Conservation (phyloP, 1,139 yeast genomes). For the Oligophagozyma castellii region DNA sequence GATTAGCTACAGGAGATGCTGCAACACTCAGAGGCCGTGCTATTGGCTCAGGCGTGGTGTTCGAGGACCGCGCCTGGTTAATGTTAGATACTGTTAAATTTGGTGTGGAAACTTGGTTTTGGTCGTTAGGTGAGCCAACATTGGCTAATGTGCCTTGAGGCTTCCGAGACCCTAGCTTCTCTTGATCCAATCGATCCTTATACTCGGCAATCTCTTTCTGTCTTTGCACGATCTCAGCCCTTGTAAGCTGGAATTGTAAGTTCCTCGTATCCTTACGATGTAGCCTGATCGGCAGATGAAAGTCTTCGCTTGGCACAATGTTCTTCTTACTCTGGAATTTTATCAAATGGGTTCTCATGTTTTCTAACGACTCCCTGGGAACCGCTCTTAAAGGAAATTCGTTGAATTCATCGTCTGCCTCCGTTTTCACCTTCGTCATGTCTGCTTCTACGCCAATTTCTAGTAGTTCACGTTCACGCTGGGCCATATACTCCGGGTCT, state of each 20-base stretch:
- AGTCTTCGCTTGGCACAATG: constrained; percentile 58
- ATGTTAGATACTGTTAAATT: constrained; percentile 3
- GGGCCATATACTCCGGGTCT: constrained; percentile 21
- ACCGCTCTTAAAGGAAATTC: constrained; percentile 50
- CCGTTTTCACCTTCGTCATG: constrained; percentile 2
- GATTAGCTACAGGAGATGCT: constrained; percentile 3
- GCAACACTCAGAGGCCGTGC: too few relatives aligned
- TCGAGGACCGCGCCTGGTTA: background rate
- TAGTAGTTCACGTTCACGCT: constrained; percentile 14
- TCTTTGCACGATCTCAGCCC: constrained; percentile 42
- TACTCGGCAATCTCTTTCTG: constrained; percentile 29
- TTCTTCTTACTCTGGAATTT: constrained; percentile 63
- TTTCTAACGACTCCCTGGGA: constrained; percentile 55
- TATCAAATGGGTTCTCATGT: constrained; percentile 66
- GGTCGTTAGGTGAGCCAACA: background rate
- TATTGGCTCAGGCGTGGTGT: background rate
- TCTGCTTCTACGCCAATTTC: constrained; percentile 13
- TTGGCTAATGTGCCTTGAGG: constrained; percentile 1
- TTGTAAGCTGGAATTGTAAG: constrained; percentile 70
- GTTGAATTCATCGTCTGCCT: constrained; percentile 20
- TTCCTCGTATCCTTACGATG: constrained; percentile 90
- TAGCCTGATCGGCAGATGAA: constrained; percentile 69
- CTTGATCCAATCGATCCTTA: constrained; percentile 21
- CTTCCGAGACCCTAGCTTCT: constrained; percentile 2
- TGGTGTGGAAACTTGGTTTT: background rate